A percentile compares a stretch with the other conserved stretches of the same genome.
These are phyloP conservation scores for Avena sativa DNA, from an alignment of 176 grass and related monocot genomes.

Conservation along the genomic window DNA sequence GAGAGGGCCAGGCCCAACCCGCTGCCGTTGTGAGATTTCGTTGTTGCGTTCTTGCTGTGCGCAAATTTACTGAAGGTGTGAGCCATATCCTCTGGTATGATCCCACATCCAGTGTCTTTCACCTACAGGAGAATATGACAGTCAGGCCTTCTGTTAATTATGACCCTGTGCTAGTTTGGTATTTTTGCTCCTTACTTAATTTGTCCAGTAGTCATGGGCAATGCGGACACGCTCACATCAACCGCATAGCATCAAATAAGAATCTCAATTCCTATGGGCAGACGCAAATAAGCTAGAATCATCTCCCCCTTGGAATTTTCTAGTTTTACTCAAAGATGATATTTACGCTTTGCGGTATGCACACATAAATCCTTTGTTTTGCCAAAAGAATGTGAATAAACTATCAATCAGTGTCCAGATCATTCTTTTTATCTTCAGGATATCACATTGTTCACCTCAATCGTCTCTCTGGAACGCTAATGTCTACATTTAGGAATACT, in stretches of 20 bases:
- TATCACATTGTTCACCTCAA: neutral
- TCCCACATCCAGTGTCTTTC: conserved; percentile 82
- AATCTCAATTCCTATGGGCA: neutral
- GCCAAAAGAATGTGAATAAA: neutral
- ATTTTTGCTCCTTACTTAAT: neutral
- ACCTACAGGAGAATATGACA: conserved; percentile 50
- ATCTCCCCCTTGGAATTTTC: neutral
- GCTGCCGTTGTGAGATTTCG: conserved; percentile 34
- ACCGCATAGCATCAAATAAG: neutral
- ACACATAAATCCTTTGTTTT: neutral
- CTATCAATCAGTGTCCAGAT: neutral
- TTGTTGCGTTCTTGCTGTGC: conserved; percentile 23
- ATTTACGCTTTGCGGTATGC: neutral
- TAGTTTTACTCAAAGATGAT: conserved; percentile 10
- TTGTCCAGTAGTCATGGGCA: neutral
- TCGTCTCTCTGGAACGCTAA: neutral
- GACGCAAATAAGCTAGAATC: neutral
- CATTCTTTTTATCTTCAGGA: neutral
- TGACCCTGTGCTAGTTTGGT: neutral
- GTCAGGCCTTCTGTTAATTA: conserved; percentile 14
- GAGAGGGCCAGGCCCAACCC: conserved; percentile 82
- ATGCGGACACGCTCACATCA: neutral
- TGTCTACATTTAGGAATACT: neutral
- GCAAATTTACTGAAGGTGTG: conserved; percentile 72
- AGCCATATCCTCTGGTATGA: conserved; percentile 69